A percentile compares a stretch with the other conserved stretches of the same genome.
These are phyloP conservation scores for Penicillium coffeae DNA, from an alignment of 495 filamentous ascomycete species.

Conservation along the genomic window DNA sequence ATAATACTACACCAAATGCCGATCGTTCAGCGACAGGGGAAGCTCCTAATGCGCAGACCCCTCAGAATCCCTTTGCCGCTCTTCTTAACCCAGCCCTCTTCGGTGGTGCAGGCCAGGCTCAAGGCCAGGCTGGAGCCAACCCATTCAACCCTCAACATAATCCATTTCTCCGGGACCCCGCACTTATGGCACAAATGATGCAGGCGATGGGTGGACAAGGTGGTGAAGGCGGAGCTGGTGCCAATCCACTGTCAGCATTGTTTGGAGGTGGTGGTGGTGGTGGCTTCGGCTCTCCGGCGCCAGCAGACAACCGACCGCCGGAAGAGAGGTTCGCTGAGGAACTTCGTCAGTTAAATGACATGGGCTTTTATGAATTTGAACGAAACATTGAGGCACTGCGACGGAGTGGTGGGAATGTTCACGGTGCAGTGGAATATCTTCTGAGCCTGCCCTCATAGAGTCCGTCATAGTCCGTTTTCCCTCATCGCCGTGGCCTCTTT, in stretches of 20 bases:
- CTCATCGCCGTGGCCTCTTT: neutral
- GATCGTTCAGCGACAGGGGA: constrained; percentile 25
- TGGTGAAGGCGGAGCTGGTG: constrained; percentile 24
- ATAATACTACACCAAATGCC: constrained; percentile 16
- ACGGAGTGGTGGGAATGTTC: constrained; percentile 86
- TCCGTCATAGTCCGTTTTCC: neutral
- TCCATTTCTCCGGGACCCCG: constrained; percentile 47
- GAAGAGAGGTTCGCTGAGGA: constrained; percentile 92
- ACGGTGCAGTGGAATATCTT: constrained; percentile 84
- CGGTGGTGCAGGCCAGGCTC: constrained; percentile 20
- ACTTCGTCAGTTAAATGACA: constrained; percentile 90
- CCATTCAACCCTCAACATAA: constrained; percentile 47
- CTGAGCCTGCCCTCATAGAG: constrained; percentile 37
- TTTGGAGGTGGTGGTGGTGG: constrained; percentile 40
- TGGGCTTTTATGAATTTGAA: constrained; percentile 98
- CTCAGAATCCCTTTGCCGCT: constrained; percentile 52
- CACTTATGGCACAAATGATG: constrained; percentile 45
- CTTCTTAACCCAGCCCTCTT: constrained; percentile 48
- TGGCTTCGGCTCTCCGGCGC: constrained; percentile 40
- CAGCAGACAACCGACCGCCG: constrained; percentile 77
- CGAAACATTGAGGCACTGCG: constrained; percentile 85
- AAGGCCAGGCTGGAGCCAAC: constrained; percentile 33
- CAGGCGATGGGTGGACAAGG: constrained; percentile 38
- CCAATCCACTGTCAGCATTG: constrained; percentile 37
- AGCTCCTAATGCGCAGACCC: constrained; percentile 25